These are phyloP conservation scores for Hanseniaspora taiwanica DNA, from an alignment of 805 yeast genomes.

Conservation along the genomic window DNA sequence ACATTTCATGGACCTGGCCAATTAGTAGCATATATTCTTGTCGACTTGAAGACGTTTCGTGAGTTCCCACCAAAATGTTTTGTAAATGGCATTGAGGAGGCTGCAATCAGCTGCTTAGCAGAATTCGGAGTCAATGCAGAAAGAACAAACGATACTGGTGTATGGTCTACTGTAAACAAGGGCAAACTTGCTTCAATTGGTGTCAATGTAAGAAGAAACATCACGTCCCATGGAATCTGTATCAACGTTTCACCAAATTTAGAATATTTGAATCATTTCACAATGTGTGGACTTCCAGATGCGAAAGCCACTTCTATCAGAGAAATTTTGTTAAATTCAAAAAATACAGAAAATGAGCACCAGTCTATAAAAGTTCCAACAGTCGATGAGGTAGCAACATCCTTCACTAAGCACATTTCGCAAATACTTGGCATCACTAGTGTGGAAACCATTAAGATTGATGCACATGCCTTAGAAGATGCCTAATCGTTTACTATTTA, in stretches of 20 bases:
- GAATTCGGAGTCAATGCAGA: constrained; percentile 16
- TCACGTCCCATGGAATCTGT: constrained; percentile 84
- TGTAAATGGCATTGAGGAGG: constrained; percentile 47
- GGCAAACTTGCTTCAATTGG: constrained; percentile 82
- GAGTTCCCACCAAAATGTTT: constrained; percentile 49
- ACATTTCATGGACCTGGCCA: constrained; percentile 98
- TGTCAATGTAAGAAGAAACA: constrained; percentile 66
- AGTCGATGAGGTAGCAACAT: constrained; percentile 27
- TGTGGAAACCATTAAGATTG: constrained; percentile 26
- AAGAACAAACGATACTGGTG: constrained; percentile 69
- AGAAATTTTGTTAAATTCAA: constrained; percentile 10
- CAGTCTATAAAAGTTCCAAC: constrained; percentile 8
- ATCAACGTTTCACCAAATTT: constrained; percentile 68
- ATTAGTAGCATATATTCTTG: constrained; percentile 66
- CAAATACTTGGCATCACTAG: constrained; percentile 25
- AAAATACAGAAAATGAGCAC: constrained; percentile 13
- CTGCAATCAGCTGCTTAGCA: constrained; percentile 36
- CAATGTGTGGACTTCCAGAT: constrained; percentile 75
- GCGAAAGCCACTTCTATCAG: constrained; percentile 42
- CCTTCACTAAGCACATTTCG: constrained; percentile 34
- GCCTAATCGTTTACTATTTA: too few species aligned
- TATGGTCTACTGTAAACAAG: constrained; percentile 49
- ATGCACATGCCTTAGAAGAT: constrained; percentile 5
- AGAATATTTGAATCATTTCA: constrained; percentile 52
- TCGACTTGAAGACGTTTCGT: constrained; percentile 52